These are phyloP conservation scores for Aspergillus brunneoviolaceus DNA, from an alignment of 2,329 filamentous ascomycete genomes.

Conservation along the genomic window DNA sequence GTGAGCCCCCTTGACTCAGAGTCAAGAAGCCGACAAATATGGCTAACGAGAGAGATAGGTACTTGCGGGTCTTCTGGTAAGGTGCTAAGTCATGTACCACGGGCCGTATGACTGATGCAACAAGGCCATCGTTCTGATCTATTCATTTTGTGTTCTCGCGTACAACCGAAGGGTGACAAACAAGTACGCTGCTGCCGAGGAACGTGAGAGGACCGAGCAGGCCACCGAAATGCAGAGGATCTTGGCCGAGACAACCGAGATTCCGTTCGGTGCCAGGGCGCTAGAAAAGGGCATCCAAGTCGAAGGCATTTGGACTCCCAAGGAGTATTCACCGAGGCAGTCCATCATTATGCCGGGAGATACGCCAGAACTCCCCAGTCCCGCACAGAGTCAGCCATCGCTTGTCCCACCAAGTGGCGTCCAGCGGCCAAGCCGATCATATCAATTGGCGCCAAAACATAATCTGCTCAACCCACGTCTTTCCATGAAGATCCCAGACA, in stretches of 20 bases:
- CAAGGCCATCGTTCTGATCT: slow-evolving; percentile 63
- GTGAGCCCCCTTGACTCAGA: slow-evolving; percentile 54
- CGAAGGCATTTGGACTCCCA: slow-evolving; percentile 78
- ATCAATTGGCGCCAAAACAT: not conserved
- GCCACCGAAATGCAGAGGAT: slow-evolving; percentile 55
- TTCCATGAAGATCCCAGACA: not conserved
- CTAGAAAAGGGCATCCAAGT: slow-evolving; percentile 80
- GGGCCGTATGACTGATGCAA: slow-evolving; percentile 25
- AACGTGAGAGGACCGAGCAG: slow-evolving; percentile 59
- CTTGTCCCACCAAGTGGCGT: not conserved
- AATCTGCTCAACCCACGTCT: not conserved
- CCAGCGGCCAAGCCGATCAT: not conserved
- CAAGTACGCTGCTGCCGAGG: slow-evolving; percentile 64
- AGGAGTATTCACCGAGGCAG: slow-evolving; percentile 39
- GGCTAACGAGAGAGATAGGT: slow-evolving; percentile 53
- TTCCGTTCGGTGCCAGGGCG: slow-evolving; percentile 84
- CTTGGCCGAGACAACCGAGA: slow-evolving; percentile 56
- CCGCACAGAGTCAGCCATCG: slow-evolving; percentile 4
- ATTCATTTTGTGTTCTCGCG: slow-evolving; percentile 65
- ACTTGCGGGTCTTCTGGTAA: slow-evolving; percentile 67
- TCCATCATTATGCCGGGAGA: slow-evolving; percentile 24
- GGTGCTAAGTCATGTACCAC: slow-evolving; percentile 8
- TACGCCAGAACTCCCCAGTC: slow-evolving; percentile 11
- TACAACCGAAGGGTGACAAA: slow-evolving; percentile 58
- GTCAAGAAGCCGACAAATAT: not conserved